Evolutionary conservation across 129 eudicot genomes (phyloP), one percentile per base, ranked within the genome.

Genomic region (Artemisia annua): DNA sequence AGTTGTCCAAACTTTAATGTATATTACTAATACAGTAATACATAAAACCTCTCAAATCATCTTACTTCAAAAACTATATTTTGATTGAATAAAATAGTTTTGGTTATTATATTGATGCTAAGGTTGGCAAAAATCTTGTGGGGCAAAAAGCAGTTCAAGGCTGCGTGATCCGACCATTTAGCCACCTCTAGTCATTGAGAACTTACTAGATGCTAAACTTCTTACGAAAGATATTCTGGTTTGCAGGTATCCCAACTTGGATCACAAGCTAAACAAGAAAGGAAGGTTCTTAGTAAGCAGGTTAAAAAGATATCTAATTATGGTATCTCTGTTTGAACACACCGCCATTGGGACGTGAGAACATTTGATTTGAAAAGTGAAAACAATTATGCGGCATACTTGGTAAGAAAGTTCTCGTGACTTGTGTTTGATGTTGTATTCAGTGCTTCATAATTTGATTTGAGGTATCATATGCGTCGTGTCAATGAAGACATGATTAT

Each of bases 281-380:
- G 87, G 79, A 77, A 49, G 49, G 84, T 70, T 54, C 89, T 94
- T 20, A 67, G 77, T 80, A 94, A 90, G 82, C 91, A 86, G 81
- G 97, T 94, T 16, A 62, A 86, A 35, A 94, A 88, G 89, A 94
- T 90, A 66, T 87, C 91, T 72, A 86, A 94, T 60, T 85, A 94
- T 63, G 98, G 96, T 67, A 94, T 90, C 53, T 90, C 98, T 1
- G 83, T 94, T 68, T 94, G 81, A 94, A 20, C 22, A 50, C 71
- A 22, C 66, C 48, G 5, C 67, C 63, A 55, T 26, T 55, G 12
- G 39, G 9, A 55, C 63, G 56, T 69, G 75, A 71, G 46, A 56
- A 26, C 10, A 55, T 39, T 39, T 39, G 2, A 39, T 39, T 46
- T 12, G 18, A 24, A 56, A n/a, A 24, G 16, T 43, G 11, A 39